These are phyloP conservation scores for Kentomonas sorsogonicus DNA, from an alignment of 208 protist species.

Conservation along the genomic window DNA sequence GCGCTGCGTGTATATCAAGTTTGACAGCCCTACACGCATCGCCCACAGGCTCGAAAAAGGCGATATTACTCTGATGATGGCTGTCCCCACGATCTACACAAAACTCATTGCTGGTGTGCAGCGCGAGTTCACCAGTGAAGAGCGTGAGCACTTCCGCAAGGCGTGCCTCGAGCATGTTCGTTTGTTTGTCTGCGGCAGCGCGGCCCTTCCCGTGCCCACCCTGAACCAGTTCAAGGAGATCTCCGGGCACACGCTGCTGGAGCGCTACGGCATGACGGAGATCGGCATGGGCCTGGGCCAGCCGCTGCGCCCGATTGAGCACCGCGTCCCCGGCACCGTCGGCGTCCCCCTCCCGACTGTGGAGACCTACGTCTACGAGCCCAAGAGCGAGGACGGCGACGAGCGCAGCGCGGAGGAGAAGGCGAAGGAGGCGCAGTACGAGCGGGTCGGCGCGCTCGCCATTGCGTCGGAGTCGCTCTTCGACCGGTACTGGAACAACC, in stretches of 20 bases:
- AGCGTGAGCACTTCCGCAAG: slow-evolving; percentile 41
- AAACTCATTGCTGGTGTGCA: slow-evolving; percentile 74
- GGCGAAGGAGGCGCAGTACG: slow-evolving; percentile 27
- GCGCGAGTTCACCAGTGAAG: slow-evolving; percentile 31
- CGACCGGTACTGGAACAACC: slow-evolving; percentile 89
- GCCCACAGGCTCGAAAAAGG: slow-evolving; percentile 50
- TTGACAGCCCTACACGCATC: slow-evolving; percentile 64
- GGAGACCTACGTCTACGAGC: slow-evolving; percentile 43
- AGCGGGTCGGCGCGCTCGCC: slow-evolving; percentile 63
- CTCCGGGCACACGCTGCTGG: slow-evolving; percentile 89
- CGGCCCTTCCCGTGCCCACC: slow-evolving; percentile 86
- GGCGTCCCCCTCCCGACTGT: slow-evolving; percentile 86
- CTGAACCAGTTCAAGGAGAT: slow-evolving; percentile 86
- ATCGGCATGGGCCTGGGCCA: slow-evolving; percentile 96
- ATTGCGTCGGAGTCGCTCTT: slow-evolving; percentile 90
- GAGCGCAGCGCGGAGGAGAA: slow-evolving; percentile 13
- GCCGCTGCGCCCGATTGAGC: slow-evolving; percentile 53
- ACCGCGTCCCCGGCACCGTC: slow-evolving; percentile 83
- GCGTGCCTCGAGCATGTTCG: slow-evolving; percentile 51
- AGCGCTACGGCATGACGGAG: slow-evolving; percentile 97
- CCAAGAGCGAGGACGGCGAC: slow-evolving; percentile 14
- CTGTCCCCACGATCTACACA: slow-evolving; percentile 96
- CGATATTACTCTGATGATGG: slow-evolving; percentile 94
- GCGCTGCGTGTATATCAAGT: slow-evolving; percentile 65
- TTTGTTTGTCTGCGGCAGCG: slow-evolving; percentile 95